Percentiles rank a stretch among this genome's conserved stretches.
Conservation (phyloP, 805 yeast genomes). For the Teunomyces cretensis region DNA sequence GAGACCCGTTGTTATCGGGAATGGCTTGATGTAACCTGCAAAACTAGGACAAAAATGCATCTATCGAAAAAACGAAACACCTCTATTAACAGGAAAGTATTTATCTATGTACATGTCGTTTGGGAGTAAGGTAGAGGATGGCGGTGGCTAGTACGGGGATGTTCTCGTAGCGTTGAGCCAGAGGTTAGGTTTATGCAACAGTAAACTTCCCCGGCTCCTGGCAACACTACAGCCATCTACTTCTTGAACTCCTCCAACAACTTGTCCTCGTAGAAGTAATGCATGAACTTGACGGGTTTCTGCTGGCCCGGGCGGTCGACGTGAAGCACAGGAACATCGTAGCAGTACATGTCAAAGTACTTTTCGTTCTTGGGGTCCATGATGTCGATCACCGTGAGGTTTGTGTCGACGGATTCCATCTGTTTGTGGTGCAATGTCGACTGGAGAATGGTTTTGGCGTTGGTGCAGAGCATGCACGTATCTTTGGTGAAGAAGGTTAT, state of each 20-base stretch:
- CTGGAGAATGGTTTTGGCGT: constrained; percentile 54
- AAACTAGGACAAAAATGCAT: too few relatives aligned
- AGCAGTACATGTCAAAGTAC: constrained; percentile 73
- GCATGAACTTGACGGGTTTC: constrained; percentile 64
- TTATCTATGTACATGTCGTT: too few relatives aligned
- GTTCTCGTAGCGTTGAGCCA: too few relatives aligned
- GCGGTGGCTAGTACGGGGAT: too few relatives aligned
- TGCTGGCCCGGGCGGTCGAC: constrained; percentile 49
- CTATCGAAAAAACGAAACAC: too few relatives aligned
- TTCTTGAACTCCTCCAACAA: constrained; percentile 51
- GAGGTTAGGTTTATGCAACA: too few relatives aligned
- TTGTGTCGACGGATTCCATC: constrained; percentile 23
- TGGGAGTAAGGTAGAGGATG: too few relatives aligned
- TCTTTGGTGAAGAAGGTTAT: constrained; percentile 68
- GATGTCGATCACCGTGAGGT: constrained; percentile 53
- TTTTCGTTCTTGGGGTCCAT: constrained; percentile 54
- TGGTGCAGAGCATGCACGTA: constrained; percentile 67
- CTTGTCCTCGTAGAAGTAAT: constrained; percentile 57
- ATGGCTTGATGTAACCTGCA: too few relatives aligned
- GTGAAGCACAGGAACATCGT: constrained; percentile 78
- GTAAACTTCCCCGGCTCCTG: too few relatives aligned
- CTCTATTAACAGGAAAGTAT: too few relatives aligned
- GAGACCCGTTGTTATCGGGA: neutral
- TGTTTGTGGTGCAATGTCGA: constrained; percentile 37
- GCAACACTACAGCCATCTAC: too few relatives aligned